Base-by-base conservation (phyloP, 495 filamentous ascomycete species). In the Talaromyces ruber region DNA sequence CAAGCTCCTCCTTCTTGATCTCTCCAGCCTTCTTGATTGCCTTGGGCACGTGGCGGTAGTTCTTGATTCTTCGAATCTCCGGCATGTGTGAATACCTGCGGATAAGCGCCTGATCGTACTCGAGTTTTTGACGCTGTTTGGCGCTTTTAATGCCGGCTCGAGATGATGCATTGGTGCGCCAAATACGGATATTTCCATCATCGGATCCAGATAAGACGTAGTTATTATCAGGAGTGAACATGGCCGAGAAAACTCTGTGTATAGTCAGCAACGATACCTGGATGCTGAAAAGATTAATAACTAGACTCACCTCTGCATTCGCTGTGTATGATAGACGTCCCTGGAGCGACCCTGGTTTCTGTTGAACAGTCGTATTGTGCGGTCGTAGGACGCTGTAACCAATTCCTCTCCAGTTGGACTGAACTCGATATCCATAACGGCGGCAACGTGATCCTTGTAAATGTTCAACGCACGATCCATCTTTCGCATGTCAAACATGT, bases 351-450 rank as follows among this genome's bases (percentile, higher is more conserved):
- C 94, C 53, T 85, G 80, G 34, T 85, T 81, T 26, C 92, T 83
- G 66, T 84, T 83, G 86, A 91, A 99, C 58, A 97, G 76, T 26
- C 93, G 83, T 24, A 93, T 75, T 1, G 86, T 89, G 34, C 86
- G 78, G 69, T 97, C 93, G 68, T 98, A 99, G 5, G 87, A 91
- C 12, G 90, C 94, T 30, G 85, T 89, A 21, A 99, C 91, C 29
- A 98, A 85, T 70, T 97, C 93, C 72, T 97, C 88, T 59, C 95
- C 95, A 0, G 93, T 97, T 0, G 95, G 95, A 56, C 86, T 90
- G 76, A 93, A 99, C 64, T 96, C 91, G 43, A 99, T 88, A 70
- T 95, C 91, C 92, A 98, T 97, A 0, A 97, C 93, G 5, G 95
- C 94, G 4, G 91, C 89, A 14, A 98, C 95, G 67, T 98, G 95